Conservation (phyloP, 495 filamentous ascomycete species). For the Penicillium lividum region DNA sequence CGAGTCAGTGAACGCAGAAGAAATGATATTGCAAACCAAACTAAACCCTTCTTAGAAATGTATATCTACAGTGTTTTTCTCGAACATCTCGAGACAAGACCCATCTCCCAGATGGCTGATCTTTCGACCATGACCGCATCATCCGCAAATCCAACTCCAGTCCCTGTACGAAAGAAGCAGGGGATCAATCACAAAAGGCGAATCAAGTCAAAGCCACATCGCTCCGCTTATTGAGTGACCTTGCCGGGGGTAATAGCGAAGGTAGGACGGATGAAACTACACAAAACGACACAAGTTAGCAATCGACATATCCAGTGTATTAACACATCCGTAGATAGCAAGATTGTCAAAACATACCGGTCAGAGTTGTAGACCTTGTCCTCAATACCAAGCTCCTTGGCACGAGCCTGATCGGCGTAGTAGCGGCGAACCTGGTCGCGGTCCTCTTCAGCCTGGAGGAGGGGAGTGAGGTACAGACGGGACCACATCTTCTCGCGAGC, state of each 20-base stretch:
- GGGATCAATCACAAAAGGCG: background rate
- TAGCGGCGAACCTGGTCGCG: constrained; percentile 86
- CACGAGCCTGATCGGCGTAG: constrained; percentile 81
- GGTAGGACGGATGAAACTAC: constrained; percentile 50
- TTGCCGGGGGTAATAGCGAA: constrained; percentile 47
- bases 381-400: constrained; percentile 85
- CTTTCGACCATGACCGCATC: constrained; percentile 10
- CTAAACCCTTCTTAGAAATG: constrained; percentile 29
- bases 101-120: constrained; percentile 7
- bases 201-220: background rate
- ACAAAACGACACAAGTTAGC: constrained; percentile 7
- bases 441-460: constrained; percentile 94
- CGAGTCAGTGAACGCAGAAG: background rate
- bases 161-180: background rate
- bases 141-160: constrained; percentile 14
- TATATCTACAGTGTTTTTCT: constrained; percentile 45
- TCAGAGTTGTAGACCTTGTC: constrained; percentile 83
- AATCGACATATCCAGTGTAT: constrained; percentile 1
- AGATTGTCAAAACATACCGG: constrained; percentile 56
- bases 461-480: constrained; percentile 86
- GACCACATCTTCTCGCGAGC: constrained; percentile 97
- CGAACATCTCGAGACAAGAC: constrained; percentile 15
- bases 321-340: background rate
- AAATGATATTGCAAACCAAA: constrained; percentile 33
- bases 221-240: constrained; percentile 35